phyloP scores from a whole-genome alignment of 306 rosid species.

The Glycine soja region DNA sequence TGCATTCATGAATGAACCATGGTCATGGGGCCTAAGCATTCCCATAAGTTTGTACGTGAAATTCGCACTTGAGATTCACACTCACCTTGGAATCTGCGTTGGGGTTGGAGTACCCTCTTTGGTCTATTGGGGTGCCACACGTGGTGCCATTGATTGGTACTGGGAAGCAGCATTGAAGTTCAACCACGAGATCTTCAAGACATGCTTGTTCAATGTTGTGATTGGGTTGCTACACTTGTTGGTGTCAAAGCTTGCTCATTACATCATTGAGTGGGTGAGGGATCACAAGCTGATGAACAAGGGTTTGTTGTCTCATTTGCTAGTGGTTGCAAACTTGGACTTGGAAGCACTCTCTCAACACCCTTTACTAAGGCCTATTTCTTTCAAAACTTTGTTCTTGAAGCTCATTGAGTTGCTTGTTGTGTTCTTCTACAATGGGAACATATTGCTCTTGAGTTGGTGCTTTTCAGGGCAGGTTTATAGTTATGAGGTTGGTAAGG shows the following conservation, averaged over 20 bases:
- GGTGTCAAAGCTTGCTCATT: conserved; percentile 42
- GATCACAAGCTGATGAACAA: conserved; percentile 23
- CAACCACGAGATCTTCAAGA: conserved; percentile 50
- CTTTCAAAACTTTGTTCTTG: conserved; percentile 14
- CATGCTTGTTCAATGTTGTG: conserved; percentile 39
- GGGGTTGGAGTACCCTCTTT: conserved; percentile 55
- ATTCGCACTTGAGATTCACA: conserved; percentile 52
- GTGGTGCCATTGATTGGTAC: conserved; percentile 51
- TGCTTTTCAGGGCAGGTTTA: conserved; percentile 52
- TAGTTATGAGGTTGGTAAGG: conserved; percentile 50
- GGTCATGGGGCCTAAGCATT: conserved; percentile 52
- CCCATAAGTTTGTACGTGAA: conserved; percentile 55
- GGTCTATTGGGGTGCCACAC: conserved; percentile 53
- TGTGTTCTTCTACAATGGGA: conserved; percentile 51
- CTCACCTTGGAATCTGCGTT: conserved; percentile 53
- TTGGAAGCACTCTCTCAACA: conserved; percentile 5
- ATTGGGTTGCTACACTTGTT: conserved; percentile 46
- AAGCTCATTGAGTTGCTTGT: conserved; percentile 22
- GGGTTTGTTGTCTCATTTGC: neutral
- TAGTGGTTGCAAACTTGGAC: conserved; percentile 33
- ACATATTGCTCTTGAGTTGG: conserved; percentile 55
- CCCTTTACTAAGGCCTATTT: conserved; percentile 44
- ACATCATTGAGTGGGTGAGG: conserved; percentile 35
- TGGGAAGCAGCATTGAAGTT: conserved; percentile 38
- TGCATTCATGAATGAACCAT: conserved; percentile 44